phyloP scores from a whole-genome alignment of 805 yeast genomes.

The Starmerella vaccinii region DNA sequence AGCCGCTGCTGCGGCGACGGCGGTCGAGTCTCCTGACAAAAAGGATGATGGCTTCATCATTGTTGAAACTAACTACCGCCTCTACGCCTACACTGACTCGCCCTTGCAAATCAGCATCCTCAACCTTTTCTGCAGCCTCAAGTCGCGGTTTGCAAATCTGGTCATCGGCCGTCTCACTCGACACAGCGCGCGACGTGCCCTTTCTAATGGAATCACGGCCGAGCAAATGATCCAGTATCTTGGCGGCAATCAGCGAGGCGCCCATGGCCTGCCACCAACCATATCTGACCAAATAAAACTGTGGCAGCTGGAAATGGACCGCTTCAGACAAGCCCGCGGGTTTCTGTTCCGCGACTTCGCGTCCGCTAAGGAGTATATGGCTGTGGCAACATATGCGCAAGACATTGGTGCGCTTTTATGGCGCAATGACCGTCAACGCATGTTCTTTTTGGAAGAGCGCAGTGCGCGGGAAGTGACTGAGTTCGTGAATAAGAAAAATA shows the following conservation, averaged over 20 bases:
- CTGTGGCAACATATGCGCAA: slow-evolving; percentile 63
- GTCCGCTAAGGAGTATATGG: slow-evolving; percentile 63
- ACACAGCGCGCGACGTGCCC: slow-evolving; percentile 78
- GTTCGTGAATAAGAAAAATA: slow-evolving; percentile 11
- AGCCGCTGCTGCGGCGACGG: slow-evolving; percentile 49
- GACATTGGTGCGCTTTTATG: slow-evolving; percentile 90
- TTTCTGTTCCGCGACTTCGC: slow-evolving; percentile 79
- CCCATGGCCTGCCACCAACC: slow-evolving; percentile 75
- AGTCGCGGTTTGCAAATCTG: slow-evolving; percentile 78
- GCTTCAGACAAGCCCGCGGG: slow-evolving; percentile 80
- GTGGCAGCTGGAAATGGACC: slow-evolving; percentile 93
- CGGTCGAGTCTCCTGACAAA: slow-evolving; percentile 61
- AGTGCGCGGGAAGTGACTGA: slow-evolving; percentile 17
- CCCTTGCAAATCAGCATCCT: slow-evolving; percentile 91
- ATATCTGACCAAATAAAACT: slow-evolving; percentile 91
- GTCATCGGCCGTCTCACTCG: slow-evolving; percentile 89
- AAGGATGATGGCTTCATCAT: slow-evolving; percentile 73
- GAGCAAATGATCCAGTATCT: slow-evolving; percentile 86
- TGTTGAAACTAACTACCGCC: slow-evolving; percentile 84
- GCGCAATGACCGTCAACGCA: slow-evolving; percentile 59
- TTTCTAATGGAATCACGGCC: slow-evolving; percentile 82
- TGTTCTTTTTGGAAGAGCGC: slow-evolving; percentile 62
- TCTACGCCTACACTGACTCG: slow-evolving; percentile 87
- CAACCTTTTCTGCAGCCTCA: slow-evolving; percentile 75
- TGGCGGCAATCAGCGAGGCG: slow-evolving; percentile 71